Base-by-base conservation (phyloP, 805 yeast species). In the Wickerhamia fluorescens region DNA sequence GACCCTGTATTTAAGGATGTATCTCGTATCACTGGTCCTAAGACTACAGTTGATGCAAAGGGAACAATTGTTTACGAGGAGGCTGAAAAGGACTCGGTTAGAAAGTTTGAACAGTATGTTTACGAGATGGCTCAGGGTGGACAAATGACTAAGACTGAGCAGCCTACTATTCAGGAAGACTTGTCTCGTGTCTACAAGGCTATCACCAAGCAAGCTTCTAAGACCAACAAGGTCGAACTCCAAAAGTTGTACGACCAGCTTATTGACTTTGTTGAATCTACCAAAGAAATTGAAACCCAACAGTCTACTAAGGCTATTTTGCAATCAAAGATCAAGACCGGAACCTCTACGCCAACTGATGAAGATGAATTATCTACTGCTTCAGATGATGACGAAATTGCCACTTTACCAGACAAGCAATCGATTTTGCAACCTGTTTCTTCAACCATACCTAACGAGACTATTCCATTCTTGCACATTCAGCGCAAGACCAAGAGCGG, bases 1-100 rank as follows among this genome's bases (percentile, higher is more conserved):
- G 80, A 80, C 45, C 98, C 98, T 22, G 96, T 89, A 35, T 92
- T 78, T 75, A 92, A 89, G 63, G 97, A 92, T 56, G 94, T 92
- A 37, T 72, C 85, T 36, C 78, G 79, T 52, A 96, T 96, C 56
- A 84, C 95, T 31, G 96, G 94, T 44, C 98, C 98, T 46, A 78
- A 83, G 58, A 89, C 97, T 24, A 68, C 74, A 24, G 81, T 92
- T 44, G 94, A 84, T 49, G 71, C 76, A 41, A 85, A 80, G 66
- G 98, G 98, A 60, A 83, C 78, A 53, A 74, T 92, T 50, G 71
- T 67, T 35, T 92, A 86, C 61, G 68, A 75, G 36, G 98, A 92
- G 66, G 80, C 71, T 38, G 78, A 85, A 53, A 83, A 95, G 61
- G 84, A 88, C 28, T 75, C 89, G 37, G 94, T 88, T 40, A 79